phyloP scores from a whole-genome alignment of 202 grass and related monocot species.

The Setaria viridis region DNA sequence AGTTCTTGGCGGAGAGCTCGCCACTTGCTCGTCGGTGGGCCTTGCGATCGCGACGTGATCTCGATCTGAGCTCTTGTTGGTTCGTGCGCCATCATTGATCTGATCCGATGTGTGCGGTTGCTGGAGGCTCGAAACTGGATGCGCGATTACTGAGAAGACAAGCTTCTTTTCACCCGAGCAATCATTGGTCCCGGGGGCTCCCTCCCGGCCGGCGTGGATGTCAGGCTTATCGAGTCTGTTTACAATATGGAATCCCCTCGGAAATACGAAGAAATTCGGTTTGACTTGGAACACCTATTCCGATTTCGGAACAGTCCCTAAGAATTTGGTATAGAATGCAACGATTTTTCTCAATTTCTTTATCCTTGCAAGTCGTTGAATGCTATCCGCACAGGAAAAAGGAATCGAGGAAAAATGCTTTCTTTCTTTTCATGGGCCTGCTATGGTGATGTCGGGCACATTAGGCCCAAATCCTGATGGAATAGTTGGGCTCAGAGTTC shows the following conservation, averaged over 20 bases:
- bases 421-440: neutral
- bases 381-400: neutral
- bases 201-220: too few relatives aligned
- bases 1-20: neutral
- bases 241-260: neutral
- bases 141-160: too few relatives aligned
- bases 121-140: too few relatives aligned
- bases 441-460: neutral
- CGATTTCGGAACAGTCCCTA: neutral
- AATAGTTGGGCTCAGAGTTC: neutral
- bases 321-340: neutral
- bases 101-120: too few relatives aligned
- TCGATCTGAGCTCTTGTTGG: neutral
- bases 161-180: neutral
- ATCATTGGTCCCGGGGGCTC: neutral
- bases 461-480: neutral
- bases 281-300: too few relatives aligned
- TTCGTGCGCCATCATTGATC: neutral
- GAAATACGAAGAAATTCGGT: neutral
- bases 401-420: neutral
- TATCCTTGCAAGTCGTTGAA: too few relatives aligned
- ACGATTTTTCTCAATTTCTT: neutral
- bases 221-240: neutral
- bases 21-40: neutral
- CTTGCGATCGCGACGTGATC: neutral